Conservation (phyloP, 345 rosid species). For the Brassica rapa region DNA sequence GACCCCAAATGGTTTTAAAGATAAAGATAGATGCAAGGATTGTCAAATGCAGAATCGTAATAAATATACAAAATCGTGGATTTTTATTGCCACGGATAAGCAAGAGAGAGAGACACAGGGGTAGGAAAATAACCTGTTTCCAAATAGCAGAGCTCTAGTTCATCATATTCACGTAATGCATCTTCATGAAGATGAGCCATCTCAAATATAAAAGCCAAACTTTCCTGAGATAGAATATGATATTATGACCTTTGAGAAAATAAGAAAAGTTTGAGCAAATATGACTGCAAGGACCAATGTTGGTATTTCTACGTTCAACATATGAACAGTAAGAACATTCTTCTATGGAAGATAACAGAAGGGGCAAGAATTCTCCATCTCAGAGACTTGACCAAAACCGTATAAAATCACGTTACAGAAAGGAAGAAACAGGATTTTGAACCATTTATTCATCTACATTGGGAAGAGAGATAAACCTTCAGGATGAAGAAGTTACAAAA, state of each 20-base stretch:
- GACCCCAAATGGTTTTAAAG: conserved; percentile 9
- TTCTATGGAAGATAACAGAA: conserved; percentile 10
- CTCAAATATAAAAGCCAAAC: conserved; percentile 98
- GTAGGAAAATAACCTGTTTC: conserved; percentile 70
- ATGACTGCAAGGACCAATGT: conserved; percentile 14
- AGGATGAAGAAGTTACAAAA: conserved; percentile 94
- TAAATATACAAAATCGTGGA: conserved; percentile 1
- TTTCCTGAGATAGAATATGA: conserved; percentile 64
- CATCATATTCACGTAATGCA: conserved; percentile 95
- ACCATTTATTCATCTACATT: conserved; percentile 12
- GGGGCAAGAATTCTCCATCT: background rate
- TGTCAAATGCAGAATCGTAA: background rate
- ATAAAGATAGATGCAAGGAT: conserved; percentile 13
- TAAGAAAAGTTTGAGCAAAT: conserved; percentile 24
- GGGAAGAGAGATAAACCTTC: conserved; percentile 65
- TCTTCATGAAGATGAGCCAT: conserved; percentile 97
- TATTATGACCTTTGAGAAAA: conserved; percentile 29
- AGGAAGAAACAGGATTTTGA: background rate
- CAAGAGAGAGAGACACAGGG: conserved; percentile 10
- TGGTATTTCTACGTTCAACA: conserved; percentile 12
- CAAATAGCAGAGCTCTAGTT: conserved; percentile 87
- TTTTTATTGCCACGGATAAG: background rate
- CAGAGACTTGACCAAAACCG: conserved; percentile 12
- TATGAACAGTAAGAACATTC: no score
- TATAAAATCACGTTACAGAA: background rate